Base-by-base conservation (phyloP, 2,329 filamentous ascomycete species). In the Endoconidiophora laricicola region DNA sequence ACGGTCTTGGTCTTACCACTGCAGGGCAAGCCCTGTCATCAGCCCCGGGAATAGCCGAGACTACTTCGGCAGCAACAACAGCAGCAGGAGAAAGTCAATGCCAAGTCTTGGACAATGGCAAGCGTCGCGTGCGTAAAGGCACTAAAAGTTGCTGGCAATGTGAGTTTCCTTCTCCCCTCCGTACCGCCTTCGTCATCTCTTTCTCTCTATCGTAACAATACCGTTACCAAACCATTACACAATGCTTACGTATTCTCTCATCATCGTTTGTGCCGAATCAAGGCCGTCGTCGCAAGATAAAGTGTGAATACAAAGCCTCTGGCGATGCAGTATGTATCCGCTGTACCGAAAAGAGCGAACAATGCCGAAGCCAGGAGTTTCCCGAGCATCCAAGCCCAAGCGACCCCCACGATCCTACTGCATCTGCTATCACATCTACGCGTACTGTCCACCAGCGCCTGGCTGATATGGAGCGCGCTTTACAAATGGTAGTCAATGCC, bases 121-220 rank as follows among this genome's bases (percentile, higher is more conserved):
- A 53, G 22, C 37, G 51, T 12, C 42, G 51, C 3, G 49, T 75
- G 24, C 69, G 73, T 20, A 78, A 76, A 54, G 74, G 74, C 23
- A 78, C 74, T 0, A 66, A 65, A 44, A 76, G 72, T 53, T 78
- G 74, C 60, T 78, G 73, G 73, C 72, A 77, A 58, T 78, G 74
- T 67, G 68, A 70, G 61, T 53, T n/a, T 42, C 14, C 39, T n/a
- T 10, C 6, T 37, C 29, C 14, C 16, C 16, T 18, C 16, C 16
- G 16, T 18, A 18, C 16, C 16, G 16, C 37, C 16, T 3, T 33
- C n/a, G 10, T 38, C 44, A 18, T 2, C 44, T 14, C 2, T 41
- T 43, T 16, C n/a, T 20, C 46, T 16, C 22, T 38, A 20, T 26
- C 14, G 18, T 20, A 37, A 20, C 40, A 20, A 16, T 23, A 1